Evolutionary conservation across 257 asterid genomes (phyloP), one percentile per base, ranked within the genome.

Genomic region (Eucommia ulmoides): DNA sequence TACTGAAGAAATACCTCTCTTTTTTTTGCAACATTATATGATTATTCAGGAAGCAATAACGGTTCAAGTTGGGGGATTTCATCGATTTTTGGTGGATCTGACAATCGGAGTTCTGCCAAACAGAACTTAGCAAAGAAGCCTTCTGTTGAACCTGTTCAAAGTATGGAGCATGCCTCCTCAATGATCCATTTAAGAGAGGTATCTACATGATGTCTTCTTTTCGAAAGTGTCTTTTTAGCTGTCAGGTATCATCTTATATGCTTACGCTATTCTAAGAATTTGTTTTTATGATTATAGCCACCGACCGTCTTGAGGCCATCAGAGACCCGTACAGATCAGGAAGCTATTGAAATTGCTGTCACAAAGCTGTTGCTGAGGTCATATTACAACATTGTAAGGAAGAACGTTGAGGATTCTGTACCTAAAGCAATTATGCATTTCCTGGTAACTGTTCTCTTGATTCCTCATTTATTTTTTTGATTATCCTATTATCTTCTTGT

Each of bases 401-500:
- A 79, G 72, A 84, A 74, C 59, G 58, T 79, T 59, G 81, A 84
- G 72, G 97, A 88, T 70, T 69, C 29, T 52, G 74, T 84, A 24
- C 95, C 97, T 12, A 88, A 88, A 74, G 95, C 95, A 52, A 79
- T 88, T 59, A 88, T 88, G 97, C 92, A 88, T 72, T 81, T 81
- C 66, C 78, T 88, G 97, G 97, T 88, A 84, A 69, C 38, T 24
- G 42, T 23, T 29, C 22, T n/a, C n/a, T n/a, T n/a, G n/a, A n/a
- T n/a, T n/a, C n/a, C n/a, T n/a, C n/a, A n/a, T n/a, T n/a, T n/a
- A n/a, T n/a, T n/a, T n/a, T n/a, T n/a, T n/a, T n/a, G n/a, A n/a
- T n/a, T n/a, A n/a, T n/a, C n/a, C n/a, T n/a, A n/a, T n/a, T n/a
- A n/a, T n/a, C n/a, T n/a, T n/a, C n/a, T n/a, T n/a, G n/a, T n/a